phyloP scores from a whole-genome alignment of 2,329 filamentous ascomycete species.

The Stachybotrys echinatus region DNA sequence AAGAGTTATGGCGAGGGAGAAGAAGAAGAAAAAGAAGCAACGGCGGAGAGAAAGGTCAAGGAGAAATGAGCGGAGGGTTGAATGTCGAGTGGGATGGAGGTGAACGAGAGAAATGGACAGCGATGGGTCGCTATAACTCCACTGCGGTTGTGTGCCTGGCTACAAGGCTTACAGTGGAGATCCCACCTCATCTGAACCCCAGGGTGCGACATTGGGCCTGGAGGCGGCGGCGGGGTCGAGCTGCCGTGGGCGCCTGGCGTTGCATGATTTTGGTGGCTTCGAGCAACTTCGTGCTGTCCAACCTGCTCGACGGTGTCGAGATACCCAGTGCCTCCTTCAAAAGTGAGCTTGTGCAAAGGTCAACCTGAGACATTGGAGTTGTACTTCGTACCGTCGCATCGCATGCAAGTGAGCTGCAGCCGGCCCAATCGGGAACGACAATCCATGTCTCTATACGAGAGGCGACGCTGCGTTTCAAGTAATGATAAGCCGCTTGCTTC shows the following conservation, averaged over 20 bases:
- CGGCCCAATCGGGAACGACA: background rate
- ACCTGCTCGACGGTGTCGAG: background rate
- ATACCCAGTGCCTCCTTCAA: background rate
- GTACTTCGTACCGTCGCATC: background rate
- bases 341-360: background rate
- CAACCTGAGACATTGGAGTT: background rate
- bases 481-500: background rate
- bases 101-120: background rate
- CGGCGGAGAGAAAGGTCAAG: background rate
- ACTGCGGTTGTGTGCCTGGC: background rate
- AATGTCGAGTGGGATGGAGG: background rate
- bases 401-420: background rate
- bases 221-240: too few species aligned
- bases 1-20: background rate
- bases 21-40: conserved; percentile 3
- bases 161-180: background rate
- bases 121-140: background rate
- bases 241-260: too few species aligned
- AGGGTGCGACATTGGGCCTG: background rate
- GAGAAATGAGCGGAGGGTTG: background rate
- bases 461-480: background rate
- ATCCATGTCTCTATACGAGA: background rate
- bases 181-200: too few species aligned
- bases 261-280: background rate
- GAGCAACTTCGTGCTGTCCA: background rate